phyloP scores from a whole-genome alignment of 2,329 filamentous ascomycete species.

The Lecanicillium sp. region DNA sequence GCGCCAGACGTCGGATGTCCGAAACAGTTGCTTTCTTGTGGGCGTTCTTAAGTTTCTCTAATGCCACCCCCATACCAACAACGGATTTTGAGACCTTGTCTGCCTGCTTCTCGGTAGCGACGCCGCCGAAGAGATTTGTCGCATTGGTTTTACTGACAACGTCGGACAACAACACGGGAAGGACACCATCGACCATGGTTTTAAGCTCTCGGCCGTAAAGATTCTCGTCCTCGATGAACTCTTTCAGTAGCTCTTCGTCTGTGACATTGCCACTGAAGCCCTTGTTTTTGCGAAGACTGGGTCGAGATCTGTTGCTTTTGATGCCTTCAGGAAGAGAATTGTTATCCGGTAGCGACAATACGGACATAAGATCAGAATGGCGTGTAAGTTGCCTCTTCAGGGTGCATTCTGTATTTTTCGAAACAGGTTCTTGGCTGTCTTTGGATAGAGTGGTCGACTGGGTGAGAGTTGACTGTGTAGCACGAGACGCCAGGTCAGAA shows the following conservation, averaged over 20 bases:
- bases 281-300: slow-evolving; percentile 68
- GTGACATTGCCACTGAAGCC: slow-evolving; percentile 60
- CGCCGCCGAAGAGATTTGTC: slow-evolving; percentile 58
- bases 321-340: slow-evolving; percentile 47
- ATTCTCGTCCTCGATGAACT: slow-evolving; percentile 74
- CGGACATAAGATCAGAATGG: slow-evolving; percentile 89
- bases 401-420: slow-evolving; percentile 28
- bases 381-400: slow-evolving; percentile 75
- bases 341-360: slow-evolving; percentile 66
- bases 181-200: slow-evolving; percentile 88
- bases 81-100: slow-evolving; percentile 73
- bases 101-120: slow-evolving; percentile 40
- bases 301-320: slow-evolving; percentile 64
- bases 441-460: slow-evolving; percentile 42
- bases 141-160: slow-evolving; percentile 64
- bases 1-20: slow-evolving; percentile 62
- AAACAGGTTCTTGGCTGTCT: slow-evolving; percentile 35
- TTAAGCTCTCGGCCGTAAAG: slow-evolving; percentile 87
- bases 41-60: slow-evolving; percentile 73
- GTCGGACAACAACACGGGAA: slow-evolving; percentile 82
- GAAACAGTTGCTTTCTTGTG: slow-evolving; percentile 74
- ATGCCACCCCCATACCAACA: slow-evolving; percentile 82
- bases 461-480: slow-evolving; percentile 41
- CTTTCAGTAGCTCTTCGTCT: slow-evolving; percentile 66
- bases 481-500: slow-evolving; percentile 42